Evolutionary conservation across 352 stramenopile genomes (phyloP), one percentile per base, ranked within the genome.

Genomic region (Halophytophthora batemanensis): DNA sequence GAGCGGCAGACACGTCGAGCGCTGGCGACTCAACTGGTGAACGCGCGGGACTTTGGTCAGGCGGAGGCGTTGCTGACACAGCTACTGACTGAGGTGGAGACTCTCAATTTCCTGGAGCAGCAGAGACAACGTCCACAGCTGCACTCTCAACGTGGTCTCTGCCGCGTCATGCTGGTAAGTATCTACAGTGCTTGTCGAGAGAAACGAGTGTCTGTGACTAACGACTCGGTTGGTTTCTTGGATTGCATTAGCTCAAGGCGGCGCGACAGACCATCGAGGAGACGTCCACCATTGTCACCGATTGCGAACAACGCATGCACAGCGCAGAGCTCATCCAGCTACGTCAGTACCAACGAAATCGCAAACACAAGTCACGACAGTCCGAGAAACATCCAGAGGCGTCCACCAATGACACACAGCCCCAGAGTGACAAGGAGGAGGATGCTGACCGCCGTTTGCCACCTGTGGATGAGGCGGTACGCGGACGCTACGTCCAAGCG

Each of bases 91-190:
- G 25, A 65, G 5, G 22, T 74, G 6, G 28, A 63, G 19, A 50
- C 21, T 15, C 45, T 64, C 21, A n/a, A 31, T 2, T 62, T 55
- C 38, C 58, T 64, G 6, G 56, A 55, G 0, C 57, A 58, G 29
- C 50, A 61, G 1, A 19, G 50, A 6, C 57, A 75, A 14, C 49
- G 17, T 0, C 64, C 73, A 1, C 47, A 66, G 7, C 54, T 79
- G 1, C 53, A 71, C 19, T 78, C 68, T 42, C 54, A 71, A 22
- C 71, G 74, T 43, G 77, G 64, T 4, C 44, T 85, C 1, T 71
- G 61, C 41, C 77, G 74, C 17, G 74, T 69, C 37, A 71, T 83
- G 66, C 52, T 77, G 50, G 59, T 67, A 56, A 21, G 43, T 18
- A 13, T 21, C 56, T 17, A n/a, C n/a, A n/a, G n/a, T n/a, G n/a